Evolutionary conservation across 495 filamentous ascomycete species (phyloP).

Genomic region (Xylaria sp.): DNA sequence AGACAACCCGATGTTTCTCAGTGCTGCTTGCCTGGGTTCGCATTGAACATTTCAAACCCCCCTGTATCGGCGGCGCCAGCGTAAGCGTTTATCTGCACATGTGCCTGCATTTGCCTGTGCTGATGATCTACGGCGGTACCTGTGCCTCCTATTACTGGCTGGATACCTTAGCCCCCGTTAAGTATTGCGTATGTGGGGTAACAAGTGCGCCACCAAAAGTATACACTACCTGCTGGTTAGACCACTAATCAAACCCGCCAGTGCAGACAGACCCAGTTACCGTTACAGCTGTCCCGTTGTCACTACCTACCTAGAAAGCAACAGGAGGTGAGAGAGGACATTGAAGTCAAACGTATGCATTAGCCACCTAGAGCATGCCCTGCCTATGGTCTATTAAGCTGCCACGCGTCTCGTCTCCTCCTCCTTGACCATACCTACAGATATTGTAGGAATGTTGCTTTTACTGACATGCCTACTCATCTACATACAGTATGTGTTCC

Average conservation of each 20-base stretch:
- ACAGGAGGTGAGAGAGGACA: too few species aligned
- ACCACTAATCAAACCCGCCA: neutral
- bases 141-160: neutral
- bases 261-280: neutral
- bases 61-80: slow-evolving; percentile 3
- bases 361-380: too few species aligned
- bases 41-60: neutral
- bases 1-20: slow-evolving; percentile 3
- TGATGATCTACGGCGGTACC: neutral
- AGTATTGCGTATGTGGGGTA: neutral
- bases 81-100: neutral
- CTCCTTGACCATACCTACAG: neutral
- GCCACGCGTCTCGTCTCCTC: neutral
- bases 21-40: neutral
- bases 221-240: neutral
- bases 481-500: neutral
- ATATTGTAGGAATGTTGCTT: neutral
- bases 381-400: neutral
- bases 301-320: too few species aligned
- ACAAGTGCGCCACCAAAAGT: slow-evolving; percentile 1
- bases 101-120: slow-evolving; percentile 9
- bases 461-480: neutral
- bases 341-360: too few species aligned
- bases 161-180: neutral
- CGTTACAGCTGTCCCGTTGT: neutral